Base-by-base conservation (phyloP, 2,329 filamentous ascomycete genomes). In the Nigrospora osmanthi region DNA sequence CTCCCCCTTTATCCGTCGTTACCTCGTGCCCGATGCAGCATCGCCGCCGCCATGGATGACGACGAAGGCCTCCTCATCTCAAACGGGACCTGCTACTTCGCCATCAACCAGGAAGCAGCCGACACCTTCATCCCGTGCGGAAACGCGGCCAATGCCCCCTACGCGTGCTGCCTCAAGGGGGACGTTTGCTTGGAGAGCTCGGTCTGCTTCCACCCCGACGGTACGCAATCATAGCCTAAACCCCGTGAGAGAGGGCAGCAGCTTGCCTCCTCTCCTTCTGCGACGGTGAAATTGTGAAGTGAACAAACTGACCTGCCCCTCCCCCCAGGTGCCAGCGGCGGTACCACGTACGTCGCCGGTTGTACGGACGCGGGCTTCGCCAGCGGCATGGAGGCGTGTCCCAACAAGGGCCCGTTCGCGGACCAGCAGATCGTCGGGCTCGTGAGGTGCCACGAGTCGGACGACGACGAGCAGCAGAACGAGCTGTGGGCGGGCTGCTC, bases 71-170 rank as follows among this genome's bases (percentile, higher is more conserved):
- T 49, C 4, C 34, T 45, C 32, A 50, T 54, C 43, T 53, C 53
- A 3, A 53, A 53, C 23, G 53, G 53, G 35, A 52, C 48, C 15
- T 55, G 52, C 38, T 55, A 48, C 23, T 54, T 42, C 14, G 42
- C 28, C 5, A 17, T 19, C 10, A 35, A 45, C 15, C 28, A 23
- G 2, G 11, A 41, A 30, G 44, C 52, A 10, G 37, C 34, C 3
- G 14, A 42, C 4, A 45, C 44, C 2, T 55, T 54, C 28, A 52
- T 55, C 13, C 52, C 53, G 28, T 55, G 53, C 28, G 52, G 53
- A 10, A 56, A 56, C 28, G 49, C 46, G 28, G 52, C 42, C 13
- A 14, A 23, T 16, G 50, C 47, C 3, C 30, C 52, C 16, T 53
- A 49, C 38, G 36, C 44, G 23, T 55, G 54, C 45, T 54, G 53